Conservation (phyloP, 2,329 filamentous ascomycete genomes). For the Beauveria scarabaeidicola region DNA sequence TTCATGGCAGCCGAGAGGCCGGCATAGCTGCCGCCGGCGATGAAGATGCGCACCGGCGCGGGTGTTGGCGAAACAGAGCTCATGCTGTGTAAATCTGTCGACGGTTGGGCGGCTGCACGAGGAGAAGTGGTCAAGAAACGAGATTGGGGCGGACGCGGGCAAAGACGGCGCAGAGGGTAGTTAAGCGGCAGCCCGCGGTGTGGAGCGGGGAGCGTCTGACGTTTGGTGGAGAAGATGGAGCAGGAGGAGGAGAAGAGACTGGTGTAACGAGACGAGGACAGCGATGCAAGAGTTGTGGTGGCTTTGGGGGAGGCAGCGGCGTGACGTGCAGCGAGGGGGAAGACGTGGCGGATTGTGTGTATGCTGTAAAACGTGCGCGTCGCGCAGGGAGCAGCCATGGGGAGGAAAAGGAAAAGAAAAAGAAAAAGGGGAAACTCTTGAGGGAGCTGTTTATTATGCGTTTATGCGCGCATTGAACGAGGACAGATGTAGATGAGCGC, state of each 20-base stretch:
- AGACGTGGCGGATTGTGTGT: background rate
- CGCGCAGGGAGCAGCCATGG: background rate
- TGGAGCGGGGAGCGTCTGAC: background rate
- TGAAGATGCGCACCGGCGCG: constrained; percentile 47
- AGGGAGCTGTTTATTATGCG: background rate
- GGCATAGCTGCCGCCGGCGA: constrained; percentile 65
- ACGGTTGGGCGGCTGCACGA: background rate
- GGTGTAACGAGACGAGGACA: background rate
- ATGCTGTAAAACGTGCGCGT: background rate
- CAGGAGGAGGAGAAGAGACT: background rate
- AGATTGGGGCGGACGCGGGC: background rate
- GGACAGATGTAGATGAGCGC: background rate
- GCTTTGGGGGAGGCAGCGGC: background rate
- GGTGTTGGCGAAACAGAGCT: constrained; percentile 20
- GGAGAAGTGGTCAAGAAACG: background rate
- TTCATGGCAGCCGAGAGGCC: constrained; percentile 60
- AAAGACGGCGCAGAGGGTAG: background rate
- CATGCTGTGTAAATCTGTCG: constrained; percentile 17
- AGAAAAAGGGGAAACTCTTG: background rate
- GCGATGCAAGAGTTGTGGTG: background rate
- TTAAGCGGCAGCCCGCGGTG: background rate
- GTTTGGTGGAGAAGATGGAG: background rate
- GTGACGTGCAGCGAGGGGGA: background rate
- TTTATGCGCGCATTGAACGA: background rate
- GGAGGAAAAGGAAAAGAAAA: background rate